A percentile compares a stretch with the other conserved stretches of the same genome.
phyloP scores from a whole-genome alignment of 495 filamentous ascomycete species.

The Aspergillus nanangensis region DNA sequence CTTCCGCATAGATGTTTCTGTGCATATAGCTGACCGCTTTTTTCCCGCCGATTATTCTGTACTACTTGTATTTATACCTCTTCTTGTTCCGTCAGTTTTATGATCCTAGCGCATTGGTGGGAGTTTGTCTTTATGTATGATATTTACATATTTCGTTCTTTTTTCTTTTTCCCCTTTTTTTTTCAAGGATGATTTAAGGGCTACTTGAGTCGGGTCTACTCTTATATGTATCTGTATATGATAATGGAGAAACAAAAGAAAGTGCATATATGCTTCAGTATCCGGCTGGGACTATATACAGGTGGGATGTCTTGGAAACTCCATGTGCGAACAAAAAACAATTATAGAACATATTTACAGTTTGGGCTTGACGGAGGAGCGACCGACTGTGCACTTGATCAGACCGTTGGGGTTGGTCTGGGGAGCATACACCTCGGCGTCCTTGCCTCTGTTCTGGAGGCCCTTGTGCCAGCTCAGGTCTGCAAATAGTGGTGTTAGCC shows the following conservation, averaged over 20 bases:
- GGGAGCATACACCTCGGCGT: constrained; percentile 93
- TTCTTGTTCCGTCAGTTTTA: constrained; percentile 26
- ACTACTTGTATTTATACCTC: constrained; percentile 27
- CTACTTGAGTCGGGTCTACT: constrained; percentile 1
- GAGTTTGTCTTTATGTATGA: constrained; percentile 39
- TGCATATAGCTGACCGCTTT: not conserved
- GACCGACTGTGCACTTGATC: constrained; percentile 89
- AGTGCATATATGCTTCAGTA: constrained; percentile 9
- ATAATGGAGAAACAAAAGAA: constrained; percentile 2
- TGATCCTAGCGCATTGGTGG: constrained; percentile 46
- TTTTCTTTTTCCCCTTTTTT: not conserved
- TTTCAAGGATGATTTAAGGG: not conserved
- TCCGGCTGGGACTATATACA: constrained; percentile 20
- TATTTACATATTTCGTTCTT: constrained; percentile 17
- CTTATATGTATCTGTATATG: constrained; percentile 3
- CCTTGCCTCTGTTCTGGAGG: constrained; percentile 91
- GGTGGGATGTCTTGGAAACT: constrained; percentile 11
- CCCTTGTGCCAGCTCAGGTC: constrained; percentile 97
- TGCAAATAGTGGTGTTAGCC: constrained; percentile 36
- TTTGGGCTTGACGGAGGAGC: constrained; percentile 43
- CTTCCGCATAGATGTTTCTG: constrained; percentile 16
- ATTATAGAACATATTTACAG: constrained; percentile 23
- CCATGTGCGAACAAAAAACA: constrained; percentile 6
- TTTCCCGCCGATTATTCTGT: constrained; percentile 10
- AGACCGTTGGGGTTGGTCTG: constrained; percentile 91